phyloP scores from a whole-genome alignment of 495 filamentous ascomycete species.

The Annulohypoxylon moriforme region DNA sequence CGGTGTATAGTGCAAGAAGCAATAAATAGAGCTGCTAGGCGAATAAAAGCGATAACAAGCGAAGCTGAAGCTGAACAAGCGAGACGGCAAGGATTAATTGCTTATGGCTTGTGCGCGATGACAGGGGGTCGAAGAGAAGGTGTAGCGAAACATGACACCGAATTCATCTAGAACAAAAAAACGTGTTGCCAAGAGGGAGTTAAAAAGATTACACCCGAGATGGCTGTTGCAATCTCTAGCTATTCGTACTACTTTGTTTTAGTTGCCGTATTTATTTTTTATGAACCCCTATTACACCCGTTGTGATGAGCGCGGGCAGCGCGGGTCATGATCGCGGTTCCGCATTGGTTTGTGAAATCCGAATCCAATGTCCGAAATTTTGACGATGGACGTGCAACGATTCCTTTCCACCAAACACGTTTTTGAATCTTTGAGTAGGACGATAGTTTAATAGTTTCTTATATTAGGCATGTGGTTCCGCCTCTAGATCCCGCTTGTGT shows the following conservation, averaged over 20 bases:
- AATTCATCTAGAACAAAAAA: not conserved
- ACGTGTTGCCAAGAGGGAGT: not conserved
- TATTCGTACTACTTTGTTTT: not conserved
- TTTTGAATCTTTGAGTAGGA: not conserved
- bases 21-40: conserved; percentile 4
- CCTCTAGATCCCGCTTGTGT: not conserved
- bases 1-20: conserved; percentile 2
- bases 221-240: not conserved
- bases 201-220: not conserved
- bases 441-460: not conserved
- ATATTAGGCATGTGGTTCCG: not conserved
- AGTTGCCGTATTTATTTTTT: not conserved
- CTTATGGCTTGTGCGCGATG: conserved; percentile 1
- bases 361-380: not conserved
- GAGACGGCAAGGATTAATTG: conserved; percentile 5
- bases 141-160: conserved; percentile 8
- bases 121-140: conserved; percentile 1
- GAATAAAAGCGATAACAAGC: not conserved
- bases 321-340: not conserved
- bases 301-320: not conserved
- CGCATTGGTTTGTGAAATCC: not conserved
- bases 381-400: not conserved
- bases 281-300: not conserved
- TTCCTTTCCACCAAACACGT: not conserved
- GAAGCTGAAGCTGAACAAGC: conserved; percentile 11